Conservation (phyloP, 306 rosid species). For the Amphicarpaea edgeworthii region DNA sequence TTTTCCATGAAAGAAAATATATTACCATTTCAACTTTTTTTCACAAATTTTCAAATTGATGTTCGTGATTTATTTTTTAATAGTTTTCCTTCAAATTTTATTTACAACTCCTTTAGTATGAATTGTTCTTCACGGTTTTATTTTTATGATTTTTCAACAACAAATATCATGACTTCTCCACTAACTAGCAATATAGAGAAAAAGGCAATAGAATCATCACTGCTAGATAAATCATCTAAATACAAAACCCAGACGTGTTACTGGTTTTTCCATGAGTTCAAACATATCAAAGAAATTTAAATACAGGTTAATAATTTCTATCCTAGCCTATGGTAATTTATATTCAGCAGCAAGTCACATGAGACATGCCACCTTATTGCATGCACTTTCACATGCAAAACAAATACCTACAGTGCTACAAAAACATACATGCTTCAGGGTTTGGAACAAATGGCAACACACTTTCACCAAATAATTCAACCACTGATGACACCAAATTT, state of each 20-base stretch:
- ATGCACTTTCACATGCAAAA: conserved; percentile 35
- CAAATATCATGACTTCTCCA: too few relatives aligned
- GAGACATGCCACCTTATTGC: conserved; percentile 1
- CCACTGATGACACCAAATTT: conserved; percentile 62
- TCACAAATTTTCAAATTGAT: not conserved
- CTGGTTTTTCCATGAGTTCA: not conserved
- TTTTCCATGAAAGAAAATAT: too few relatives aligned
- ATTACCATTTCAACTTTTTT: not conserved
- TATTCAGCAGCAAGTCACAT: conserved; percentile 24
- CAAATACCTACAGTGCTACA: conserved; percentile 52
- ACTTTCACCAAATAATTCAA: conserved; percentile 76
- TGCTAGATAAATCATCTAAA: conserved; percentile 24
- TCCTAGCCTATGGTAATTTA: conserved; percentile 9
- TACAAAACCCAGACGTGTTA: not conserved
- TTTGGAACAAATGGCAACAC: conserved; percentile 68
- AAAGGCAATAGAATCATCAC: not conserved
- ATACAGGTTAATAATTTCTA: conserved; percentile 30
- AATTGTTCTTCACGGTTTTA: not conserved
- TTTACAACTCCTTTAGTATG: not conserved
- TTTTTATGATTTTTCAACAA: not conserved
- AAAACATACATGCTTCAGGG: conserved; percentile 69
- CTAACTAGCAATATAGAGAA: not conserved
- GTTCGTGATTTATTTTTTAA: not conserved
- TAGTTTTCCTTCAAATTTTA: not conserved
- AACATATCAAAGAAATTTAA: not conserved